Evolutionary conservation across 352 stramenopile genomes (phyloP), one percentile per base, ranked within the genome.

Genomic region (Phytophthora meadii): DNA sequence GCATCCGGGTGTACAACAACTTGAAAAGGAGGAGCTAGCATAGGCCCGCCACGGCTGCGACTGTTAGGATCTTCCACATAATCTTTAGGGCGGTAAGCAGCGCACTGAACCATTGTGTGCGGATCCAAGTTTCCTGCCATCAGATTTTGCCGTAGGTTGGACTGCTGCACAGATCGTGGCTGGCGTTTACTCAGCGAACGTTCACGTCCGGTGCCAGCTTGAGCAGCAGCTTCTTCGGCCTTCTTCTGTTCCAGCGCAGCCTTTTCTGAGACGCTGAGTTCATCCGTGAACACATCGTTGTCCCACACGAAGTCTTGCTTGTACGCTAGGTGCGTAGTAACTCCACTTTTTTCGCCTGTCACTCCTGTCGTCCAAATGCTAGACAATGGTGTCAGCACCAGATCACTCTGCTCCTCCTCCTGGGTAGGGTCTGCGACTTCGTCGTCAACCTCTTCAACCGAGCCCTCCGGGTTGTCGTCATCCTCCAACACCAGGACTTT

Each of bases 1-100:
- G 82, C 93, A 48, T 98, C 89, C 11, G 95, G 92, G 61, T 97
- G 89, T 6, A 98, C 90, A 34, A 84, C 44, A 17, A 98, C 81
- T 15, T 77, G 74, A 60, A 97, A 98, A 7, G 95, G 95, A 24
- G 97, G 81, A 11, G 78, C 71, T 22, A 90, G 51, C 15, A 46
- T 82, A 10, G 69, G 57, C 5, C 61, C 61, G 11, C 80, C 77
- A 17, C 81, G 78, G 30, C 76, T 87, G 28, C 79, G 70, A 73
- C 63, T 81, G n/a, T 71, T 77, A 27, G 61, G 55, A 15, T 72
- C 74, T 27, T 84, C 68, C 9, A 65, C 49, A 9, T 65, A 69
- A 52, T 76, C 64, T 65, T 72, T 72, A n/a, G 71, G 58, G 2
- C 73, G 60, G 51, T 95, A 95, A 3, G 80, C 41, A 62, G 86